Evolutionary conservation across 208 protist species (phyloP), one percentile per base, ranked within the genome.

Genomic region (Acanthamoeba triangularis): DNA sequence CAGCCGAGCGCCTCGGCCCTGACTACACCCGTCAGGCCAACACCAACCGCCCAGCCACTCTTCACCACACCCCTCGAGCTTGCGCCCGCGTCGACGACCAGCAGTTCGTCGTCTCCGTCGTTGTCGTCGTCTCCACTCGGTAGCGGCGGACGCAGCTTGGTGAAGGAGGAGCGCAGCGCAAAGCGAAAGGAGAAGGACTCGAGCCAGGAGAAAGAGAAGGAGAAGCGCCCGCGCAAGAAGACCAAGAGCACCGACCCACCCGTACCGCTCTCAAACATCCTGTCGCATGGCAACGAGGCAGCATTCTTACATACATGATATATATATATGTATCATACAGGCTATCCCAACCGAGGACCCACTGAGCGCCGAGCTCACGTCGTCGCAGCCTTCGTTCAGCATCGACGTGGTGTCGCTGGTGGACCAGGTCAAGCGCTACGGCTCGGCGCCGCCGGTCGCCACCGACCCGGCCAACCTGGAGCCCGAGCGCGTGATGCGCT

Each of bases 201-300:
- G 13, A 74, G 2, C 23, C 10, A 74, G 37, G 69, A 78, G n/a
- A 78, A 44, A 41, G 33, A 35, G 69, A 44, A 78, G 33, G 37
- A 78, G 30, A 78, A 78, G 69, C 69, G 69, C 6, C 69, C 69
- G 33, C 69, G 69, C 37, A 78, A 78, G 69, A 78, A 16, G 30
- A 6, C 59, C 59, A 65, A 78, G 69, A 35, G 3, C 18, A 16
- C 13, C 65, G 65, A 37, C 11, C 7, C 65, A 8, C 2, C 65
- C 14, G 65, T 30, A 25, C 65, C 3, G 8, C n/a, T 16, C 23
- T 2, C 25, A 10, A n/a, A 23, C 23, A 16, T 6, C 20, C n/a
- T 3, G 11, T 10, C n/a, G 65, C n/a, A 23, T 7, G 2, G 65
- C 52, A 20, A 11, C 16, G 8, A 11, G 52, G 3, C 52, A 56